A percentile compares a stretch with the other conserved stretches of the same genome.
Evolutionary conservation across 2,329 filamentous ascomycete species (phyloP).

Genomic region (Paecilomyces niveus): DNA sequence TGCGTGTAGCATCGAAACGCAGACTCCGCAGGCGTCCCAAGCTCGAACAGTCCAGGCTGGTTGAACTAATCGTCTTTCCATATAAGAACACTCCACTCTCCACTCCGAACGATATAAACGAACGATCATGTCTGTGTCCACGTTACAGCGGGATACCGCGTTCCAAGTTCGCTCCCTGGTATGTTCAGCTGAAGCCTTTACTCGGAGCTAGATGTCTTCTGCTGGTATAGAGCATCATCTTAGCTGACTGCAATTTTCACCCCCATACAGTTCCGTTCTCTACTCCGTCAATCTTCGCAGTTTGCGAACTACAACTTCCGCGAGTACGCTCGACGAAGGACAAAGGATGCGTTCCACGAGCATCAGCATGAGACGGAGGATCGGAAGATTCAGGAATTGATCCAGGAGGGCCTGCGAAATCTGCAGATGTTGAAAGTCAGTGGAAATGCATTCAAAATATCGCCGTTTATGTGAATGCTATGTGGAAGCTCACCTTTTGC

Average conservation of each 20-base stretch:
- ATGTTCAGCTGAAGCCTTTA: constrained; percentile 11
- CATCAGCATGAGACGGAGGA: constrained; percentile 66
- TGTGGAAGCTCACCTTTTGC: constrained; percentile 25
- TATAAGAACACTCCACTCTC: background rate
- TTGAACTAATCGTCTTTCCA: background rate
- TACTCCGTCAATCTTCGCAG: constrained; percentile 77
- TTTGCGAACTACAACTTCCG: constrained; percentile 97
- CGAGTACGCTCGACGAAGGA: constrained; percentile 88
- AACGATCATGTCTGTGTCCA: constrained; percentile 36
- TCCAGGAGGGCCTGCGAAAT: constrained; percentile 82
- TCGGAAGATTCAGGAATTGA: constrained; percentile 73
- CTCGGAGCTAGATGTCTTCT: background rate
- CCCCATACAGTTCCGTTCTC: constrained; percentile 69
- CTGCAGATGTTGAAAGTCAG: constrained; percentile 84
- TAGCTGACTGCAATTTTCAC: background rate
- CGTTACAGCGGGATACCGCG: constrained; percentile 34
- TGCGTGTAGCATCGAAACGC: background rate
- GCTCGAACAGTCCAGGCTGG: background rate
- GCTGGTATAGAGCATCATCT: background rate
- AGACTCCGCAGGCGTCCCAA: background rate
- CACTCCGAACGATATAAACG: background rate
- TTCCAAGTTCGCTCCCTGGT: constrained; percentile 43
- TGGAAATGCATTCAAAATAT: constrained; percentile 7
- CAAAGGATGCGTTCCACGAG: constrained; percentile 83
- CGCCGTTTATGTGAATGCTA: background rate